Evolutionary conservation across 2,329 filamentous ascomycete genomes (phyloP).

Genomic region (Ceratocystiopsis sp.): DNA sequence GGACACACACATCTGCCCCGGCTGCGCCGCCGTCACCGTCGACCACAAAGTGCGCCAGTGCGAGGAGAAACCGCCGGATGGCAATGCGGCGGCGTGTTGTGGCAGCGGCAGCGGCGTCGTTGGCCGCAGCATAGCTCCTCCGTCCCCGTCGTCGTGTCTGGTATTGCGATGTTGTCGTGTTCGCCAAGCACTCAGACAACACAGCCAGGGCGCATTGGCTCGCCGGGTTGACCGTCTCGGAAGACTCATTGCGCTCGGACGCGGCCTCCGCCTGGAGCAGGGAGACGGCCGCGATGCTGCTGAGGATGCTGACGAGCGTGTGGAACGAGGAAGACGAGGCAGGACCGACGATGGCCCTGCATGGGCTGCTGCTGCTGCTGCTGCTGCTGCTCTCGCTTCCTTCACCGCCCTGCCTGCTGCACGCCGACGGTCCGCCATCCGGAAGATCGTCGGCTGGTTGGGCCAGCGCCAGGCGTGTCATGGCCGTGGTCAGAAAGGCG

Average conservation of each 20-base stretch:
- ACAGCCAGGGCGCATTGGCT: too few species aligned
- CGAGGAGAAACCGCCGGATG: too few species aligned
- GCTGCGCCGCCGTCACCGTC: not conserved
- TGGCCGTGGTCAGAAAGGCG: slow-evolving; percentile 17
- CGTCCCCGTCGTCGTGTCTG: not conserved
- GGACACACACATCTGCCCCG: too few species aligned
- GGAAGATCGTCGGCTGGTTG: not conserved
- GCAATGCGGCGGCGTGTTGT: too few species aligned
- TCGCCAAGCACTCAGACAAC: too few species aligned
- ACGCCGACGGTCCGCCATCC: too few species aligned
- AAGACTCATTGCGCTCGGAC: not conserved
- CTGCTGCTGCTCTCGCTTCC: not conserved
- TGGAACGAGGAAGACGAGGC: slow-evolving; percentile 13
- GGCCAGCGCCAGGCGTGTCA: not conserved
- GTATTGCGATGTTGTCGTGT: not conserved
- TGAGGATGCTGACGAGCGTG: slow-evolving; percentile 24
- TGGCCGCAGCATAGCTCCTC: too few species aligned
- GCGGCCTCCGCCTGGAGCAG: slow-evolving; percentile 13
- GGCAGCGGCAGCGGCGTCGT: too few species aligned
- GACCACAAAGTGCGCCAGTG: too few species aligned
- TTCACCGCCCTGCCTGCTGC: too few species aligned
- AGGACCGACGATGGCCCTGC: too few species aligned
- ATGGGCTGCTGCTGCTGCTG: not conserved
- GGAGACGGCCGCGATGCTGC: slow-evolving; percentile 21
- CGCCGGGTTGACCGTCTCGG: too few species aligned